Conservation (phyloP, 257 asterid species). For the Pogostemon cablin region DNA sequence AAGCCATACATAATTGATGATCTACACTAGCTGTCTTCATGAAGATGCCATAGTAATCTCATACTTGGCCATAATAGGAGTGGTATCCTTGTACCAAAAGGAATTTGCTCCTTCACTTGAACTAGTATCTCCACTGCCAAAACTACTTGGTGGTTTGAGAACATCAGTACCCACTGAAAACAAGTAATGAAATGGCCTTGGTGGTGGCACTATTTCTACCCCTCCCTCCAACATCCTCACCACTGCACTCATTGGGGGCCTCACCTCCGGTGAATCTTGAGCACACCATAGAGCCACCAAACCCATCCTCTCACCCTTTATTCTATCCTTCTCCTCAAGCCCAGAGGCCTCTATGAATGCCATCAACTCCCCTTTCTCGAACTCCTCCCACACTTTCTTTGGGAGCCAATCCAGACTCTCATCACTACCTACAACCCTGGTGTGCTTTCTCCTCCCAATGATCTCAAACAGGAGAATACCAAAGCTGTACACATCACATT, state of each 20-base stretch:
- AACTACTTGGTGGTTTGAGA: constrained; percentile 28
- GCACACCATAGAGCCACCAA: constrained; percentile 49
- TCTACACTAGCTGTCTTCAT: not conserved
- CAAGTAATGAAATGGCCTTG: constrained; percentile 44
- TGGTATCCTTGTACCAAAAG: constrained; percentile 46
- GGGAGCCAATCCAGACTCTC: constrained; percentile 48
- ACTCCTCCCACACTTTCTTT: constrained; percentile 41
- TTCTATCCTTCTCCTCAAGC: constrained; percentile 39
- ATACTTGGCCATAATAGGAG: constrained; percentile 42
- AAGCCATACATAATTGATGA: not conserved
- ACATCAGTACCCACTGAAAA: constrained; percentile 31
- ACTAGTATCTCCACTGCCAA: constrained; percentile 28
- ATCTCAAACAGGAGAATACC: constrained; percentile 46
- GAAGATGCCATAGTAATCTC: constrained; percentile 38
- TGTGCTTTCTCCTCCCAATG: constrained; percentile 43
- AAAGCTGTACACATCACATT: constrained; percentile 48
- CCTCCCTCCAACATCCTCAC: constrained; percentile 54
- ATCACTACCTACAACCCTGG: constrained; percentile 17
- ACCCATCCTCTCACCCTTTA: constrained; percentile 35
- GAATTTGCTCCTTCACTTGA: constrained; percentile 34
- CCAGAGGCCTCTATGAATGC: constrained; percentile 27
- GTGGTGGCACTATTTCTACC: constrained; percentile 46
- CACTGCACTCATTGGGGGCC: constrained; percentile 48
- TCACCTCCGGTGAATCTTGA: constrained; percentile 41
- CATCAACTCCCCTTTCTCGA: constrained; percentile 36